Conservation (phyloP, 164 flowering plant genomes). For the Amborella trichopoda region DNA sequence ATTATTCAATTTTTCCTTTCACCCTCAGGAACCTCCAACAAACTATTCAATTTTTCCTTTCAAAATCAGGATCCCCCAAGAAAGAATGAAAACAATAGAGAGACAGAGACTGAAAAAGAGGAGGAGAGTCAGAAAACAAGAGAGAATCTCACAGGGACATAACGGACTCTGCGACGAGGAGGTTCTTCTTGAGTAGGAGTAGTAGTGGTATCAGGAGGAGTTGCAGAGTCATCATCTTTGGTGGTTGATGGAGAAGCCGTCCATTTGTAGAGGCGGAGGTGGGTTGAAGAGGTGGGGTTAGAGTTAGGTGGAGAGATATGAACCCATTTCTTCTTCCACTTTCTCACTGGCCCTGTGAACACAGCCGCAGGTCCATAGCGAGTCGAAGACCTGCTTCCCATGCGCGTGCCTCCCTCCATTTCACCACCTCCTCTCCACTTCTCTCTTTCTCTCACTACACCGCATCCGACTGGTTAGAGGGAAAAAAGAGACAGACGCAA, state of each 20-base stretch:
- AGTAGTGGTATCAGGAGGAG: not conserved
- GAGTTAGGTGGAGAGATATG: constrained; percentile 27
- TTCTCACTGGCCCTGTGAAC: constrained; percentile 89
- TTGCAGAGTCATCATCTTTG: not conserved
- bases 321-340: constrained; percentile 96
- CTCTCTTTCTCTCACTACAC: not conserved
- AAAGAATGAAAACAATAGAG: not conserved
- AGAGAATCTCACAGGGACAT: constrained; percentile 53
- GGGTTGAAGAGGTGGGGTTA: constrained; percentile 23
- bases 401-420: constrained; percentile 89
- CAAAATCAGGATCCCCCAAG: too few relatives aligned
- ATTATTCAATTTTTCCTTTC: too few relatives aligned
- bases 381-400: constrained; percentile 75
- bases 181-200: constrained; percentile 32
- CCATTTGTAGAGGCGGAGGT: constrained; percentile 81
- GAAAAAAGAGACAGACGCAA: too few relatives aligned
- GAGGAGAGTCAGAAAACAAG: not conserved
- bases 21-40: too few relatives aligned
- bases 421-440: not conserved
- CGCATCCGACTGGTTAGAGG: too few relatives aligned
- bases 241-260: constrained; percentile 36
- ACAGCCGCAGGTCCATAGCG: constrained; percentile 87
- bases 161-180: constrained; percentile 54
- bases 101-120: constrained; percentile 1
- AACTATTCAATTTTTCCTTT: too few relatives aligned